Evolutionary conservation across 371 early-diverging fungal species (phyloP), one percentile per base, ranked within the genome.

Genomic region (Mucor velutinosus): DNA sequence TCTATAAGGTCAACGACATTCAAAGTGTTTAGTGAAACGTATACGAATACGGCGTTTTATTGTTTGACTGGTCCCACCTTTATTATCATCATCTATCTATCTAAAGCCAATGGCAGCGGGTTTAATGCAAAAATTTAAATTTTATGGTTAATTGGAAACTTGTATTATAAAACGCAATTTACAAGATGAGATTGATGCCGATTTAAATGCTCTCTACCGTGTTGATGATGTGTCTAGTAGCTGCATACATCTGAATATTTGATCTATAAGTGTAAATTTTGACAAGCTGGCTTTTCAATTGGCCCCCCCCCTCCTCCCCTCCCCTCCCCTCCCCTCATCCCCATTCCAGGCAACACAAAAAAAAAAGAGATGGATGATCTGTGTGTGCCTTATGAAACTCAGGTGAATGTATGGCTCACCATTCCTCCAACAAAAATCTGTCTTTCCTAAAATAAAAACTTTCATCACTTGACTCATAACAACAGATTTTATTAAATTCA

Each of bases 91-190:
- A 41, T 25, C 11, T 51, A 8, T 51, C 53, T 51, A 51, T 51
- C 25, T 51, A 25, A 51, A 51, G 53, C 53, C 53, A 37, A 58
- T 37, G 37, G 14, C 23, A 58, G 12, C 23, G 59, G 23, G 23
- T 61, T 60, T 61, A 61, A 61, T 61, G 61, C 61, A 61, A 61
- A 61, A 61, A 47, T 58, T 15, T 58, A 37, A 58, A 23, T 58
- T 17, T 61, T 47, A n/a, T 32, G 29, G 25, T 60, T 45, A 30
- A 29, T 60, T 47, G 30, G 32, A 59, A 19, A 43, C 29, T 7
- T 27, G 32, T 45, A 15, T 25, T 23, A 37, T 11, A 15, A 21
- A 21, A 19, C 17, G 41, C 5, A 14, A 17, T 17, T 41, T 17
- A 11, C 41, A 41, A 2, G 37, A 14, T 37, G 37, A 14, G 2